Base-by-base conservation (phyloP, 169 alveolate genomes). In the Plasmodium adleri region DNA sequence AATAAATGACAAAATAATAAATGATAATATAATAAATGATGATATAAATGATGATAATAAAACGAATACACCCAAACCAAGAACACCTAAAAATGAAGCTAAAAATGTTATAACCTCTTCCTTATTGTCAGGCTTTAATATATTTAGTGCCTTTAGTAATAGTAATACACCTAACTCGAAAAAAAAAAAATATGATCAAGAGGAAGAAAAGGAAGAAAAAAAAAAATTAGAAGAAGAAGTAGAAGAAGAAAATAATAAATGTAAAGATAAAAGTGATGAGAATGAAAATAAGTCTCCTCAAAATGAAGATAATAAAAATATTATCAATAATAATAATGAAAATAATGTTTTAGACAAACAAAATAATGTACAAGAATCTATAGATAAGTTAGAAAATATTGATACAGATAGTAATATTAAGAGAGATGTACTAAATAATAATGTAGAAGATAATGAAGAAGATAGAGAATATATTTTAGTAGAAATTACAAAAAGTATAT, bases 401-500 rank as follows among this genome's bases (percentile, higher is more conserved):
- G 32, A 17, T 13, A 5, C n/a, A 17, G 59, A 24, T 10, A 13
- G 17, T 13, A 17, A 5, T 13, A 26, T 15, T 15, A 50, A 32
- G 28, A 67, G 52, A 10, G 56, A 47, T 58, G 47, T 2, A 2
- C 3, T 20, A 26, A 54, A 9, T 4, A 7, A 6, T 8, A 13
- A 9, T 28, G 45, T n/a, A 24, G 74, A 64, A 13, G 39, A 43
- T 20, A 15, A n/a, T 22, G 52, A 45, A 24, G 74, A 74, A 74
- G 39, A 43, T 20, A 76, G 67, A 22, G 67, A 76, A 56, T 76
- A 13, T 28, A 76, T 83, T 22, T 17, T 83, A 62, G 17, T 17
- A 17, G 85, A 83, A 83, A 67, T 83, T 45, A 68, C 91, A 49
- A 70, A 83, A 15, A 68, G 91, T 47, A 83, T 83, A 39, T 83